phyloP scores from a whole-genome alignment of 2,329 filamentous ascomycete species.

The Paecilomyces variotii region DNA sequence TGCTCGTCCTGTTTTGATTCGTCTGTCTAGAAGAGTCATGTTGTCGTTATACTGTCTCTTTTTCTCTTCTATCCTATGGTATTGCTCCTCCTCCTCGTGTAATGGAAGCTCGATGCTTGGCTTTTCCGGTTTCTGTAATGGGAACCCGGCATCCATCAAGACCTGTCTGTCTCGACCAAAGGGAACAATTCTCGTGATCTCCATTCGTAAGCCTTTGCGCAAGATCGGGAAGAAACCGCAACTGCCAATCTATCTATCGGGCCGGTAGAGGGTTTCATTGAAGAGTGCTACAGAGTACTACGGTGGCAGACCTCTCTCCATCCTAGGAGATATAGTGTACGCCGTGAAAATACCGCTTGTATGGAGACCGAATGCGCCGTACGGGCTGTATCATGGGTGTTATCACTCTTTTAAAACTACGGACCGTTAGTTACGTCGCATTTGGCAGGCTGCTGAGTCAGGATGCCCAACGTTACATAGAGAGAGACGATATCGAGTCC shows the following conservation, averaged over 20 bases:
- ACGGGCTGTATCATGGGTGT: background rate
- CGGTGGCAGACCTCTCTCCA: background rate
- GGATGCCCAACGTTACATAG: background rate
- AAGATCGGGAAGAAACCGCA: background rate
- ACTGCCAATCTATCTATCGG: background rate
- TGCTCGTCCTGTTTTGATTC: background rate
- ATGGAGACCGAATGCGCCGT: background rate
- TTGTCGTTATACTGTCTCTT: background rate
- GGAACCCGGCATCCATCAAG: background rate
- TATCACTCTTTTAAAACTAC: background rate
- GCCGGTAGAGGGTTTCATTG: background rate
- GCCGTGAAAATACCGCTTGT: background rate
- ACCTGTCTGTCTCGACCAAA: background rate
- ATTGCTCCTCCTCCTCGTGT: background rate
- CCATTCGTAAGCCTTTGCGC: background rate
- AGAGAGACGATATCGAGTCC: background rate
- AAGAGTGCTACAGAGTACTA: background rate
- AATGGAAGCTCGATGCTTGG: background rate
- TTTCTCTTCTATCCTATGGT: background rate
- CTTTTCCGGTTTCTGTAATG: background rate
- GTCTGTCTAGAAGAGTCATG: background rate
- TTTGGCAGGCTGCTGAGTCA: background rate
- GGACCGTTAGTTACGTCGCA: background rate
- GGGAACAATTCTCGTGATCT: background rate
- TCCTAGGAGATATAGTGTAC: background rate